A percentile compares a stretch with the other conserved stretches of the same genome.
Evolutionary conservation across 1,284 basidiomycete genomes (phyloP).

Genomic region (Sparassis latifolia): DNA sequence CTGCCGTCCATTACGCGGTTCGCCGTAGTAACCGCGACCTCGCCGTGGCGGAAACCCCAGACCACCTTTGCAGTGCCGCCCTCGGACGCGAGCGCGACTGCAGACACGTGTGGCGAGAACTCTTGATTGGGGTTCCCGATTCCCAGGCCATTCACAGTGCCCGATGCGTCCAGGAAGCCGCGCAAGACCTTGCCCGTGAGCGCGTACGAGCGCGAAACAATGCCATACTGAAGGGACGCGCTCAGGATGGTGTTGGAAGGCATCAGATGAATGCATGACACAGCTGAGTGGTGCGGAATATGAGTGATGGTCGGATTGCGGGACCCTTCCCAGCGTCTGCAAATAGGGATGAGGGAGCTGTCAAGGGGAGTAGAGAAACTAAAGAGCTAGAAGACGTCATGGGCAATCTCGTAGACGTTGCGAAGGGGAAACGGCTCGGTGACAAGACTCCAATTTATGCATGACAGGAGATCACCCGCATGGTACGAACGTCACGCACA

Average conservation of each 20-base stretch:
- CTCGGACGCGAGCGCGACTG: conserved; percentile 50
- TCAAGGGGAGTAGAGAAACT: background rate
- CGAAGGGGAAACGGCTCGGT: background rate
- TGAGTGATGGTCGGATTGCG: conserved; percentile 56
- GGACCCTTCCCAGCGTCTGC: conserved; percentile 69
- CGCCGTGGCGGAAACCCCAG: conserved; percentile 75
- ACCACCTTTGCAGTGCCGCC: conserved; percentile 64
- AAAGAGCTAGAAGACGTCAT: background rate
- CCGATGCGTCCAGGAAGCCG: conserved; percentile 68
- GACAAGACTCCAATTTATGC: too few species aligned
- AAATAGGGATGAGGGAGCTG: conserved; percentile 2
- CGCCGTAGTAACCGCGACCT: conserved; percentile 57
- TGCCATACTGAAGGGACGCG: conserved; percentile 63
- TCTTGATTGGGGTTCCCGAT: conserved; percentile 76
- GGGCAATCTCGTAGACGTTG: background rate
- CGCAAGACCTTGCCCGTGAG: conserved; percentile 65
- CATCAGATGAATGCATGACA: conserved; percentile 55
- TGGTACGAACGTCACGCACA: too few species aligned
- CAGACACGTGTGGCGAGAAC: conserved; percentile 62
- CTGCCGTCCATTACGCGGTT: conserved; percentile 50
- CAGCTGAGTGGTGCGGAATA: conserved; percentile 48
- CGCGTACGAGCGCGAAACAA: conserved; percentile 71
- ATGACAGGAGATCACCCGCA: too few species aligned
- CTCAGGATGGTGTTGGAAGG: conserved; percentile 49
- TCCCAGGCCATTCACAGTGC: conserved; percentile 50